These are phyloP conservation scores for Zalaria obscura DNA, from an alignment of 2,329 filamentous ascomycete genomes.

Conservation along the genomic window DNA sequence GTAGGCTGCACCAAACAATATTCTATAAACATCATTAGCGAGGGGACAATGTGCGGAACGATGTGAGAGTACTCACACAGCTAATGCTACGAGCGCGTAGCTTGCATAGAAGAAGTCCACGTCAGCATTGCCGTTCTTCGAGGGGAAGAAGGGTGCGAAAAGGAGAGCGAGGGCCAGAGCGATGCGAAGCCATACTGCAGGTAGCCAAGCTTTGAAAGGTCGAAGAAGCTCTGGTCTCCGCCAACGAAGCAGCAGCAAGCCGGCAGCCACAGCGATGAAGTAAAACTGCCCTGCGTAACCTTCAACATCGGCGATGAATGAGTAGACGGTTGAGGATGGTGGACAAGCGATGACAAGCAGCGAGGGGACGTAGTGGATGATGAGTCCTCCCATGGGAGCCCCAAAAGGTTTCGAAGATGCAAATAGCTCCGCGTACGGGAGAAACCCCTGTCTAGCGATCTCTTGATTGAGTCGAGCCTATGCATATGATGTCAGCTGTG, in stretches of 20 bases:
- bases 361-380: constrained; percentile 56
- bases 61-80: constrained; percentile 31
- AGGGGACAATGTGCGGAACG: not conserved
- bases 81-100: constrained; percentile 37
- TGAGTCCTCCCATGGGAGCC: constrained; percentile 51
- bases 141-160: constrained; percentile 46
- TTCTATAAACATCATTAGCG: constrained; percentile 22
- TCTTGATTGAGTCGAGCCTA: constrained; percentile 59
- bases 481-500: constrained; percentile 15
- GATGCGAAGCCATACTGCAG: constrained; percentile 43
- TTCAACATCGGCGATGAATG: constrained; percentile 59
- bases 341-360: constrained; percentile 49
- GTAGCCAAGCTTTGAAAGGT: constrained; percentile 52
- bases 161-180: constrained; percentile 40
- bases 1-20: constrained; percentile 46
- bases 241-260: constrained; percentile 46
- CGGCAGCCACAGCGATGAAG: constrained; percentile 40
- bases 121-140: constrained; percentile 31
- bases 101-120: constrained; percentile 36
- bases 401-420: constrained; percentile 54
- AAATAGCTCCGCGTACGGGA: constrained; percentile 47
- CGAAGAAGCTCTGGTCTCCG: constrained; percentile 45
- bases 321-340: constrained; percentile 52
- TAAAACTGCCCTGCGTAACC: constrained; percentile 52
- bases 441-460: constrained; percentile 55